phyloP scores from a whole-genome alignment of 129 eudicot species.

The Arctium lappa region DNA sequence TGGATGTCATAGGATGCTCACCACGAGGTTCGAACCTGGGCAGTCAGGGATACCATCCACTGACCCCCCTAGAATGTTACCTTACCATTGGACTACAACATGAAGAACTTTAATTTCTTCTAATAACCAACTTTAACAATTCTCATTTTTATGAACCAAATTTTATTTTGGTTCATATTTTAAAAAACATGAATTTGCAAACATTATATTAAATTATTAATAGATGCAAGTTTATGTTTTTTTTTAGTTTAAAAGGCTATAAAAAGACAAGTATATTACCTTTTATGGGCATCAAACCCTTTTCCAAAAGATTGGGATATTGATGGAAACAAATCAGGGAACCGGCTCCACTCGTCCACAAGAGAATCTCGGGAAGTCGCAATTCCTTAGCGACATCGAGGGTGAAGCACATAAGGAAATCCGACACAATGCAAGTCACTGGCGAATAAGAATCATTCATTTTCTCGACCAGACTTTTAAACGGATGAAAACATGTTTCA shows the following conservation, averaged over 20 bases:
- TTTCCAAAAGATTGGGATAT: slow-evolving; percentile 14
- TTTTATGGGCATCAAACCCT: slow-evolving; percentile 29
- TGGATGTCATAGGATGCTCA: too few relatives aligned
- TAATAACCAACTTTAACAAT: too few relatives aligned
- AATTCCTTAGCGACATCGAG: slow-evolving; percentile 2
- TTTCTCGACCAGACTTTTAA: slow-evolving; percentile 7
- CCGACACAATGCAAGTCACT: slow-evolving; percentile 35
- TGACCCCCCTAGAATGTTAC: too few relatives aligned
- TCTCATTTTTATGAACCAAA: too few relatives aligned
- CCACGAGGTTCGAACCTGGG: too few relatives aligned
- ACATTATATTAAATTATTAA: too few relatives aligned
- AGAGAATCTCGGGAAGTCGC: slow-evolving; percentile 18
- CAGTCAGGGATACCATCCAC: too few relatives aligned
- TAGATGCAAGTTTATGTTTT: not conserved
- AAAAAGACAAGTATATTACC: slow-evolving; percentile 1
- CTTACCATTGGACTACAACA: too few relatives aligned
- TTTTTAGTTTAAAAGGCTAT: not conserved
- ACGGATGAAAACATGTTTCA: slow-evolving; percentile 11
- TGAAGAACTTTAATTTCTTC: too few relatives aligned
- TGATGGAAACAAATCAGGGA: slow-evolving; percentile 7
- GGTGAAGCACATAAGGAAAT: slow-evolving; percentile 36
- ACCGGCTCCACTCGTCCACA: slow-evolving; percentile 24
- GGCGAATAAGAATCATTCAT: slow-evolving; percentile 19
- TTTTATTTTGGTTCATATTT: not conserved
- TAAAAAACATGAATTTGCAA: not conserved